Conservation (phyloP, 345 rosid genomes). For the Laguncularia racemosa region DNA sequence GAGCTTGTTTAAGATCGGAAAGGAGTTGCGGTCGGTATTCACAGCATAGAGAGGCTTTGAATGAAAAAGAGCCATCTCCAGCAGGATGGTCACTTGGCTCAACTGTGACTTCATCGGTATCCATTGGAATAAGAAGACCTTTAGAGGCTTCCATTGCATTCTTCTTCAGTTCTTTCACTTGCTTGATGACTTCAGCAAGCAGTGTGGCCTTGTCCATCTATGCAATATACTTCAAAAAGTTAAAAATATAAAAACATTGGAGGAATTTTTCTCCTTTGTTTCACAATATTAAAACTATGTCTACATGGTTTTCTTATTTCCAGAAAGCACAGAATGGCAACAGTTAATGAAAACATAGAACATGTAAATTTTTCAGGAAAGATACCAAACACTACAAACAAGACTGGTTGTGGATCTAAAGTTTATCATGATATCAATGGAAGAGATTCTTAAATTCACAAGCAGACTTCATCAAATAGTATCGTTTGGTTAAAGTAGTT, state of each 20-base stretch:
- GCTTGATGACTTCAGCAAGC: constrained; percentile 48
- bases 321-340: too few species aligned
- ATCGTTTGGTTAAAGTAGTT: too few species aligned
- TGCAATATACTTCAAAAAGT: not conserved
- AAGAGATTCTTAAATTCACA: too few species aligned
- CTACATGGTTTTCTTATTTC: too few species aligned
- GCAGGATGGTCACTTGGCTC: constrained; percentile 18
- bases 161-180: constrained; percentile 47
- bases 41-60: constrained; percentile 50
- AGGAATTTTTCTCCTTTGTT: too few species aligned
- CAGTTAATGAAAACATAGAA: too few species aligned
- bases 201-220: constrained; percentile 78
- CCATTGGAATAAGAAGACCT: constrained; percentile 47
- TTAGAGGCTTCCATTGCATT: constrained; percentile 31
- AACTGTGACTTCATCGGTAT: constrained; percentile 42
- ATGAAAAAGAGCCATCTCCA: constrained; percentile 18
- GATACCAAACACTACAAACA: too few species aligned
- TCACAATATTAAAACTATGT: too few species aligned
- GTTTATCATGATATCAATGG: too few species aligned
- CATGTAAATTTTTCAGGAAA: too few species aligned
- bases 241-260: not conserved
- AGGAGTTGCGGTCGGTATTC: constrained; percentile 45
- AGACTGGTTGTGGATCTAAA: too few species aligned
- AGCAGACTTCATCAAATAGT: too few species aligned
- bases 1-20: constrained; percentile 38